Evolutionary conservation across 2,329 filamentous ascomycete genomes (phyloP).

Genomic region (Fusarium domesticum): DNA sequence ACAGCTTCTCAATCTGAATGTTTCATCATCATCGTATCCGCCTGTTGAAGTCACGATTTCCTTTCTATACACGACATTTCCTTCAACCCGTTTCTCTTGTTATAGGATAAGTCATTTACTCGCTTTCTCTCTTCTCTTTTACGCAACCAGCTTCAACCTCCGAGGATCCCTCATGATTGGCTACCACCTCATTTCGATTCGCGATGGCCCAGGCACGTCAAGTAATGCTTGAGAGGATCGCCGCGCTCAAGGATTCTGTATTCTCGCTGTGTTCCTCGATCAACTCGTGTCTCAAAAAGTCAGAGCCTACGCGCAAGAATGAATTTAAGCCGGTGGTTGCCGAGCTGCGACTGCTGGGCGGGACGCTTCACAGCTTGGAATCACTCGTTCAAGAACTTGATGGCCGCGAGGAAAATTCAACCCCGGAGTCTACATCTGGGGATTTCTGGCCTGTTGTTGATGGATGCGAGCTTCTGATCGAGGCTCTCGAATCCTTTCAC

Average conservation of each 20-base stretch:
- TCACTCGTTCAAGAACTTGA: neutral
- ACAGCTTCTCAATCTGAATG: neutral
- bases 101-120: no score
- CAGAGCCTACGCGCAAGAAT: neutral
- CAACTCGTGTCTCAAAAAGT: neutral
- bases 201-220: neutral
- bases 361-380: neutral
- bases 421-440: neutral
- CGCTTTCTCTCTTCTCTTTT: no score
- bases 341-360: neutral
- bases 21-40: neutral
- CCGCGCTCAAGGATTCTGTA: neutral
- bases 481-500: conserved; percentile 12
- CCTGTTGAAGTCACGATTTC: no score
- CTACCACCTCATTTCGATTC: neutral
- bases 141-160: no score
- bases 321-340: neutral
- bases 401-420: neutral
- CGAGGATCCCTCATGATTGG: neutral
- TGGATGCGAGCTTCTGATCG: conserved; percentile 19
- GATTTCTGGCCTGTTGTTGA: conserved; percentile 22
- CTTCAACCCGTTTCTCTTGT: no score
- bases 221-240: neutral
- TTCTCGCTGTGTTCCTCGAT: neutral
- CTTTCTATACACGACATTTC: no score